phyloP scores from a whole-genome alignment of 176 grass and related monocot species.

The Oryza brachyantha region DNA sequence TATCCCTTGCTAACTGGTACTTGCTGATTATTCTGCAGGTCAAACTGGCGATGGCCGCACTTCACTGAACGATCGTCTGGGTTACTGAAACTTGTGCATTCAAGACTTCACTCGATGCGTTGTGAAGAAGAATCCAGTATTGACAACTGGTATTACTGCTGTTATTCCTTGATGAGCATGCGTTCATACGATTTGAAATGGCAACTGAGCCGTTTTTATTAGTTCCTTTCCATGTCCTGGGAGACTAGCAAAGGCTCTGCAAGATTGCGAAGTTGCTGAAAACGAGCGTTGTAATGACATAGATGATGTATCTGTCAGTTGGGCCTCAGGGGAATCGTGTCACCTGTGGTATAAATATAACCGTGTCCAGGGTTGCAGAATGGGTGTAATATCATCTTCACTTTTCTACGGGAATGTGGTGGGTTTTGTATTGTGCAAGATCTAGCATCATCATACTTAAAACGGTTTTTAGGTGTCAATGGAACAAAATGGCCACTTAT shows the following conservation, averaged over 20 bases:
- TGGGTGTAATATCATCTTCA: neutral
- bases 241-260: neutral
- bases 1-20: neutral
- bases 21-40: conserved; percentile 48
- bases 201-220: neutral
- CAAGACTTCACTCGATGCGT: neutral
- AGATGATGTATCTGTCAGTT: neutral
- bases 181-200: neutral
- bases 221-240: neutral
- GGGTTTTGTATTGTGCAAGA: neutral
- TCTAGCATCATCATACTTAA: too few relatives aligned
- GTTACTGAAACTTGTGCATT: conserved; percentile 51
- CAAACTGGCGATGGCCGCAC: conserved; percentile 99
- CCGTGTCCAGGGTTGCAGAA: neutral
- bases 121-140: neutral
- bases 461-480: too few relatives aligned
- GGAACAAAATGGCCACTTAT: too few relatives aligned
- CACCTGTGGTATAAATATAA: too few relatives aligned
- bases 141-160: neutral
- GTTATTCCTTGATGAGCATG: neutral
- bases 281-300: neutral
- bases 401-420: neutral
- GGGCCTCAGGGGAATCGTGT: neutral
- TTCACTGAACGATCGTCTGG: conserved; percentile 81
- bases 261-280: neutral